phyloP scores from a whole-genome alignment of 768 basidiomycete species.

The Boletus patriciae region DNA sequence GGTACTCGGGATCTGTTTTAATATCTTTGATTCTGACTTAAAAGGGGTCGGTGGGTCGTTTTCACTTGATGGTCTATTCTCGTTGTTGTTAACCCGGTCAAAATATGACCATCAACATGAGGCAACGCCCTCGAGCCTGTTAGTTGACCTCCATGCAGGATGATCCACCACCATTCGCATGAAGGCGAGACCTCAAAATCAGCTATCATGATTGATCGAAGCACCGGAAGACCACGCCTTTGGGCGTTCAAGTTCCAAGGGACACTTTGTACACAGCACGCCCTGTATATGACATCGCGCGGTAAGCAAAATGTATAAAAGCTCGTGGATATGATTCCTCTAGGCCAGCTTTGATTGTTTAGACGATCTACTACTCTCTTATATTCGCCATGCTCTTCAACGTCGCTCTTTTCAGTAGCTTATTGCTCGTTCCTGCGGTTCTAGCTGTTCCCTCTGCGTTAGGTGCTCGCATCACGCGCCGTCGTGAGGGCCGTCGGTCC shows the following conservation, averaged over 20 bases:
- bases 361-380: neutral
- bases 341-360: neutral
- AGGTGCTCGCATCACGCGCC: neutral
- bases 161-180: no score
- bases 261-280: no score
- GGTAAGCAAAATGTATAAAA: neutral
- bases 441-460: neutral
- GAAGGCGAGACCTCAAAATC: no score
- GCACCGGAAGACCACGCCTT: neutral
- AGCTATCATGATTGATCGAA: no score
- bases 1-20: no score
- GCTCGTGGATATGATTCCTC: neutral
- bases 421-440: neutral
- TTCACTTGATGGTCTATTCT: no score
- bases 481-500: neutral
- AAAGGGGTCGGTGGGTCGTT: no score
- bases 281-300: neutral
- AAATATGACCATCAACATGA: no score
- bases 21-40: no score
- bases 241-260: neutral
- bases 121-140: no score
- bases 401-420: neutral
- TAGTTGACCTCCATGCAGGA: no score
- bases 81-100: no score
- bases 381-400: neutral